These are phyloP conservation scores for Volvox carteri DNA, from an alignment of 163 green algal genomes.

Conservation along the genomic window DNA sequence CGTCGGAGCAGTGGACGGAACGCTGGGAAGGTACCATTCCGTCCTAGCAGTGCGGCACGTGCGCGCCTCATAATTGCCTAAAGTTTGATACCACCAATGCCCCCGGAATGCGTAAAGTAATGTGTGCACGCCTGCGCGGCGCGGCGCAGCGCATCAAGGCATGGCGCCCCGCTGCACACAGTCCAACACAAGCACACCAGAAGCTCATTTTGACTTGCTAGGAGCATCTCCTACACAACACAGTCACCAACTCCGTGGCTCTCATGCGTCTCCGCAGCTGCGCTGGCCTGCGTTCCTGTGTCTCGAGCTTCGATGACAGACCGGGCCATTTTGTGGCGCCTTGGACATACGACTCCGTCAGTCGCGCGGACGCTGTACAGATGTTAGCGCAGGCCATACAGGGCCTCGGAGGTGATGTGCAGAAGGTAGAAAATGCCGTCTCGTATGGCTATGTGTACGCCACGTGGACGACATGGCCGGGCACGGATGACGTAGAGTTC, in stretches of 20 bases:
- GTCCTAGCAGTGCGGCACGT: too few relatives aligned
- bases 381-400: neutral
- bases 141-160: too few relatives aligned
- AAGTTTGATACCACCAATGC: too few relatives aligned
- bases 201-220: too few relatives aligned
- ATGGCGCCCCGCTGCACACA: too few relatives aligned
- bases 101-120: too few relatives aligned
- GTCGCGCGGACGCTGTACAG: neutral
- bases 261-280: conserved; percentile 26
- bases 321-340: conserved; percentile 43
- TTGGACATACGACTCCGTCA: conserved; percentile 28
- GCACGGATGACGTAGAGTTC: conserved; percentile 58
- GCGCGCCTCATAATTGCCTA: too few relatives aligned
- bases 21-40: conserved; percentile 46
- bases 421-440: neutral
- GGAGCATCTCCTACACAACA: too few relatives aligned
- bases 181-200: too few relatives aligned
- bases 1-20: conserved; percentile 44
- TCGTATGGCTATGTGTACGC: conserved; percentile 37
- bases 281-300: neutral
- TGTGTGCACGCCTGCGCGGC: too few relatives aligned
- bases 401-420: neutral
- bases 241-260: too few relatives aligned
- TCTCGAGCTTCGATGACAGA: conserved; percentile 44
- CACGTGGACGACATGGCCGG: neutral